Conservation (phyloP, 805 yeast genomes). For the Kodamaea restingae region DNA sequence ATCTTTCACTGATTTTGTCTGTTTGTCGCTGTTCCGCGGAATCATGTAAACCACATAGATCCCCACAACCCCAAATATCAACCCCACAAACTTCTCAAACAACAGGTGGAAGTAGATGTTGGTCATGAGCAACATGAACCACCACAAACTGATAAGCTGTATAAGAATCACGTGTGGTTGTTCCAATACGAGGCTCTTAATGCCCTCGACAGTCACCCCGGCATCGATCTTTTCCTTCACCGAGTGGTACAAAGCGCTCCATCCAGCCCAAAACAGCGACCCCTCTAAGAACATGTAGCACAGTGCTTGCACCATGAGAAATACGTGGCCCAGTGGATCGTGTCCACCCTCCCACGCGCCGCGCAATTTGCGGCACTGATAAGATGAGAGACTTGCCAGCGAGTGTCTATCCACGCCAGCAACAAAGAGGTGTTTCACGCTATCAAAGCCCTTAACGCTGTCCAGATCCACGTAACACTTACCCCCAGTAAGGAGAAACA, state of each 20-base stretch:
- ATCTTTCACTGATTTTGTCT: neutral
- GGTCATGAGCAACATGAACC: constrained; percentile 85
- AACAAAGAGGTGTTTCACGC: neutral
- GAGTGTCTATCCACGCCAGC: constrained; percentile 3
- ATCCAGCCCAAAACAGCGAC: constrained; percentile 33
- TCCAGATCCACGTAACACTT: constrained; percentile 42
- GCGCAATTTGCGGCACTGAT: constrained; percentile 41
- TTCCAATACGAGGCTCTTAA: constrained; percentile 12
- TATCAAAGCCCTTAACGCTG: constrained; percentile 8
- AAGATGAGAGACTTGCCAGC: constrained; percentile 24
- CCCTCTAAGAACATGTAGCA: constrained; percentile 65
- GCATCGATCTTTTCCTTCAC: neutral
- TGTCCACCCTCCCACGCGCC: constrained; percentile 82
- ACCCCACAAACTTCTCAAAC: constrained; percentile 69
- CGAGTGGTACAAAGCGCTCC: constrained; percentile 11
- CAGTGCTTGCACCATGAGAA: constrained; percentile 64
- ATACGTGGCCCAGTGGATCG: constrained; percentile 95
- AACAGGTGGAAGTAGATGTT: constrained; percentile 80
- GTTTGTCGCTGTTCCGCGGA: neutral
- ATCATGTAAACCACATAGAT: constrained; percentile 42
- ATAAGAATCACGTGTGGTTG: constrained; percentile 27
- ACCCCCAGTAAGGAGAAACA: constrained; percentile 83
- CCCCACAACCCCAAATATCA: constrained; percentile 56
- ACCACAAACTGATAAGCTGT: constrained; percentile 51
- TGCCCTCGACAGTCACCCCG: constrained; percentile 6